phyloP scores from a whole-genome alignment of 164 flowering plant genomes.

The Nymphaea thermarum region DNA sequence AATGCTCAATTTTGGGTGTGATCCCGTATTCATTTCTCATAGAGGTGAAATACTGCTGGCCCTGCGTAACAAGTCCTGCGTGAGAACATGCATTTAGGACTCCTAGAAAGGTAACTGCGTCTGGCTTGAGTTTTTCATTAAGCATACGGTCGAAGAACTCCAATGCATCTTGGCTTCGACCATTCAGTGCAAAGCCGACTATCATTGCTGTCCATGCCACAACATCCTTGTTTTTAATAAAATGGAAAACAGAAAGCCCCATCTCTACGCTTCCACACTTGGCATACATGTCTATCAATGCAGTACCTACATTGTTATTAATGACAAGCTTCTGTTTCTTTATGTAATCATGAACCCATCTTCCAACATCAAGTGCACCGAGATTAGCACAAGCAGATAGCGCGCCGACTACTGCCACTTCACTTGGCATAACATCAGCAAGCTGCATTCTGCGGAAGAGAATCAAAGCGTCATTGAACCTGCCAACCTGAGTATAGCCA shows the following conservation, averaged over 20 bases:
- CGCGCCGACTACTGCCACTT: slow-evolving; percentile 5
- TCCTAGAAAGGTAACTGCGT: slow-evolving; percentile 8
- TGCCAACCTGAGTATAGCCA: slow-evolving; percentile 20
- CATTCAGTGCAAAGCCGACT: slow-evolving; percentile 10
- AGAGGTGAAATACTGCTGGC: slow-evolving; percentile 1
- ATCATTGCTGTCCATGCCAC: slow-evolving; percentile 10
- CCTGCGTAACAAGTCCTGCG: slow-evolving; percentile 2
- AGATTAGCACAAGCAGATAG: slow-evolving; percentile 8
- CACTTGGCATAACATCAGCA: background rate
- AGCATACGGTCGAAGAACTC: slow-evolving; percentile 6
- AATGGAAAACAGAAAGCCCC: slow-evolving; percentile 6
- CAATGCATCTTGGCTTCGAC: slow-evolving; percentile 8
- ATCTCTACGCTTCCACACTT: slow-evolving; percentile 22
- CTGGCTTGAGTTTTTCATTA: slow-evolving; percentile 4
- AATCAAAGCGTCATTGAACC: slow-evolving; percentile 5
- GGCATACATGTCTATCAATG: slow-evolving; percentile 34
- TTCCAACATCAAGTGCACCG: slow-evolving; percentile 10
- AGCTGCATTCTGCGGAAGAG: slow-evolving; percentile 13
- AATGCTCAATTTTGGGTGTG: slow-evolving; percentile 8
- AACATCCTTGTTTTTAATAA: slow-evolving; percentile 7
- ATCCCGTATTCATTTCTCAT: slow-evolving; percentile 3
- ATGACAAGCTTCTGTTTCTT: slow-evolving; percentile 1
- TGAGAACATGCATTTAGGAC: slow-evolving; percentile 5
- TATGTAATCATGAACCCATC: slow-evolving; percentile 12
- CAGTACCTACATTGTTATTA: slow-evolving; percentile 12